phyloP scores from a whole-genome alignment of 176 grass and related monocot genomes.

The Pharus latifolius region DNA sequence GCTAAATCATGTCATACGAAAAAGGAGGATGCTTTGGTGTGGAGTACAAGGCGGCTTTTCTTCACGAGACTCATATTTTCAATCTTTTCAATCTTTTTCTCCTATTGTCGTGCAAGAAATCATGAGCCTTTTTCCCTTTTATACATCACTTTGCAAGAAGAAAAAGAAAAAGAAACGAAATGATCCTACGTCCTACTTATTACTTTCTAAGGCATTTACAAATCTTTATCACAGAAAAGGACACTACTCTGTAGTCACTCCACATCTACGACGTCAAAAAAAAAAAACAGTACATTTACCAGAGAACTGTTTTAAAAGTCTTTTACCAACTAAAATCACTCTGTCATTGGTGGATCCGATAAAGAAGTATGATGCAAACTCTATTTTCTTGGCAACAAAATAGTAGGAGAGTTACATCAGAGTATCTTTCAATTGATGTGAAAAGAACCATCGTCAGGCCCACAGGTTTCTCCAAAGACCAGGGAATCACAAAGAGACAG shows the following conservation, averaged over 20 bases:
- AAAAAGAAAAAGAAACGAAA: no score
- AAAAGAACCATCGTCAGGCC: background rate
- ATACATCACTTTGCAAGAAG: background rate
- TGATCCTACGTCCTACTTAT: no score
- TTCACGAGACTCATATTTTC: background rate
- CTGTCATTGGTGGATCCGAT: no score
- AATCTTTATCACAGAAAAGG: no score
- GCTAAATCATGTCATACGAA: background rate
- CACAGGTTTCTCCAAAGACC: slow-evolving; percentile 14
- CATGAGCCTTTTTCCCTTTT: background rate
- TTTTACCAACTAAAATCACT: no score
- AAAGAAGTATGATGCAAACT: background rate
- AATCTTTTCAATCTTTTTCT: background rate
- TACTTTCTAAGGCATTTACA: no score
- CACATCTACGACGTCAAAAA: no score
- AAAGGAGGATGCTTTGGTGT: background rate
- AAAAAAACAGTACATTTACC: no score
- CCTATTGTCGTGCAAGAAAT: background rate
- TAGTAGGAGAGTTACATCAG: background rate
- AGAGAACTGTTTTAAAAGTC: no score
- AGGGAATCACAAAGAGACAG: background rate
- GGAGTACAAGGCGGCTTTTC: background rate
- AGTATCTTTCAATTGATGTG: slow-evolving; percentile 13
- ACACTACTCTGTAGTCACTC: no score
- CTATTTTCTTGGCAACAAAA: background rate